These are phyloP conservation scores for Vaccinium corymbosum DNA, from an alignment of 148 eudicot species.

Conservation along the genomic window DNA sequence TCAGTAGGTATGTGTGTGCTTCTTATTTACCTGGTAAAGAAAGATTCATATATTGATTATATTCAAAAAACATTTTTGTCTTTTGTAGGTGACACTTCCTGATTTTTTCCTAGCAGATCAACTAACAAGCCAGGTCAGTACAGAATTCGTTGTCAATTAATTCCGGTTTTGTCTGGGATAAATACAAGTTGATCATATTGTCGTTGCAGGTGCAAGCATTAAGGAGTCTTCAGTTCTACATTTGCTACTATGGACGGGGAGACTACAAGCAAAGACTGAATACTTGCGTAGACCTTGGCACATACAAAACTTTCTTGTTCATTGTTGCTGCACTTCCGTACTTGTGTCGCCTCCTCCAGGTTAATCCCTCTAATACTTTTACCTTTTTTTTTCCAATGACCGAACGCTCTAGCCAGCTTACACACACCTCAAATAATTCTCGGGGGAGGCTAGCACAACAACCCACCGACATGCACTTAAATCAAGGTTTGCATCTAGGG, in stretches of 20 bases:
- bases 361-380: constrained; percentile 15
- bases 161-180: background rate
- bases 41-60: background rate
- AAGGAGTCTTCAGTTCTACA: constrained; percentile 41
- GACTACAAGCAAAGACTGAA: constrained; percentile 27
- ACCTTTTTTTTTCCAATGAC: too few relatives aligned
- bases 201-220: constrained; percentile 41
- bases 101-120: constrained; percentile 55
- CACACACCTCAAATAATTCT: too few relatives aligned
- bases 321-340: constrained; percentile 69
- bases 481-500: too few relatives aligned
- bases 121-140: constrained; percentile 42
- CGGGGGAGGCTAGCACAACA: too few relatives aligned
- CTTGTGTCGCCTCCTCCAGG: constrained; percentile 88
- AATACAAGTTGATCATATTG: background rate
- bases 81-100: constrained; percentile 42
- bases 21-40: background rate
- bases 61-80: background rate
- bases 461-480: too few relatives aligned
- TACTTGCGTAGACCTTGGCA: constrained; percentile 45
- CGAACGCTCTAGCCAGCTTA: too few relatives aligned
- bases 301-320: constrained; percentile 60
- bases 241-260: constrained; percentile 40
- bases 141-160: background rate
- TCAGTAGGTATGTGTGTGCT: background rate